These are phyloP conservation scores for Schizothecium vesticola DNA, from an alignment of 495 filamentous ascomycete genomes.

Conservation along the genomic window DNA sequence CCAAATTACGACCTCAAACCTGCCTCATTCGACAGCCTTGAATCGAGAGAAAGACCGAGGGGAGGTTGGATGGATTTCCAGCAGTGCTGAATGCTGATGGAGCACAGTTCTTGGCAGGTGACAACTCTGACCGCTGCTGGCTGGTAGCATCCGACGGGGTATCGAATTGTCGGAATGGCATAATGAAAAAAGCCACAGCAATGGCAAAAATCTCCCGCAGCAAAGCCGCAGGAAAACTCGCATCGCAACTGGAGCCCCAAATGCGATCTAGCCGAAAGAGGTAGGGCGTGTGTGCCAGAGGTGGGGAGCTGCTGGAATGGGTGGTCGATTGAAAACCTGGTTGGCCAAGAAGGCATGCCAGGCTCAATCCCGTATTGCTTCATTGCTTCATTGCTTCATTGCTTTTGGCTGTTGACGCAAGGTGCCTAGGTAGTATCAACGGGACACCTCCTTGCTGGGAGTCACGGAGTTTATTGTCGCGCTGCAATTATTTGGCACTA, in stretches of 20 bases:
- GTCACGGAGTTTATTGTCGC: too few relatives aligned
- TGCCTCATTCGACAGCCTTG: not conserved
- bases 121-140: not conserved
- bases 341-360: not conserved
- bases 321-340: not conserved
- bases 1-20: not conserved
- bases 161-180: constrained; percentile 32
- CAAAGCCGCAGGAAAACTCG: not conserved
- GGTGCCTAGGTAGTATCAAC: too few relatives aligned
- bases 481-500: not conserved
- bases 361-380: not conserved
- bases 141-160: constrained; percentile 7
- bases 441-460: too few relatives aligned
- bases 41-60: not conserved
- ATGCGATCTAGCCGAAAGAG: constrained; percentile 8
- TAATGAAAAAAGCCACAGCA: constrained; percentile 12
- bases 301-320: not conserved
- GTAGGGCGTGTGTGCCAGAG: constrained; percentile 1
- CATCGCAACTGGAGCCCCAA: not conserved
- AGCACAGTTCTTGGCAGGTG: not conserved
- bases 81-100: not conserved
- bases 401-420: not conserved
- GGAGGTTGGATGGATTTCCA: not conserved
- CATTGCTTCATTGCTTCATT: not conserved
- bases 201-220: constrained; percentile 13